Evolutionary conservation across 2,329 filamentous ascomycete genomes (phyloP).

Genomic region (Penicillium janthinellum): DNA sequence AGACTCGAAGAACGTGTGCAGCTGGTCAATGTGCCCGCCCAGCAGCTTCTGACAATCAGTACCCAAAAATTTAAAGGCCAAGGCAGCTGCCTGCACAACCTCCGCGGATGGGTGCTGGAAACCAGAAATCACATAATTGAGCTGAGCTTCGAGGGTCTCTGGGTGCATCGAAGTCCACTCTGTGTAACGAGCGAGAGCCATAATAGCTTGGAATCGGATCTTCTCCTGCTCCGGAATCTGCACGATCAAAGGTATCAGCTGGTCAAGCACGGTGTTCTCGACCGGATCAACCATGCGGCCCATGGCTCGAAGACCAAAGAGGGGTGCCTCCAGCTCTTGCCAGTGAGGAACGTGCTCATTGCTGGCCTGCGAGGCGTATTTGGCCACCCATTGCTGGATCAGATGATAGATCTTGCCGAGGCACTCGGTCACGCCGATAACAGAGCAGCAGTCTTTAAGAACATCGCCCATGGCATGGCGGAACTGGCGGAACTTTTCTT

Average conservation of each 20-base stretch:
- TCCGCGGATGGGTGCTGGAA: conserved; percentile 89
- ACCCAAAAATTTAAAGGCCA: conserved; percentile 96
- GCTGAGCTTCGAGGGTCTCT: conserved; percentile 86
- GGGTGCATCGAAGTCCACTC: conserved; percentile 97
- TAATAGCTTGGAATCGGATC: conserved; percentile 96
- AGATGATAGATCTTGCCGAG: conserved; percentile 82
- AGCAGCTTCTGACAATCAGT: conserved; percentile 89
- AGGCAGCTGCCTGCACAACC: conserved; percentile 84
- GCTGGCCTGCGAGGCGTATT: conserved; percentile 74
- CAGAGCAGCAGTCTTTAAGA: conserved; percentile 93
- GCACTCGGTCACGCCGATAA: conserved; percentile 90
- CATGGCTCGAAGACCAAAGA: conserved; percentile 95
- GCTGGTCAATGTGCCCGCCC: conserved; percentile 76
- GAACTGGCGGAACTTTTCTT: conserved; percentile 97
- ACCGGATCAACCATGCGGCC: conserved; percentile 92
- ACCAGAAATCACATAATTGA: conserved; percentile 92
- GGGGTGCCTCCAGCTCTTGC: conserved; percentile 92
- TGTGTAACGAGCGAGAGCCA: conserved; percentile 94
- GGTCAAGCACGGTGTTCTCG: conserved; percentile 82
- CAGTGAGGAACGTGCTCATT: conserved; percentile 81
- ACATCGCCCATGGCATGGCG: conserved; percentile 97
- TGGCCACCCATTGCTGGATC: conserved; percentile 85
- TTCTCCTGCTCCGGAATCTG: conserved; percentile 96
- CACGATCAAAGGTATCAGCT: conserved; percentile 89
- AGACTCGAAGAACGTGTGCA: conserved; percentile 90